These are phyloP conservation scores for Nicotiana noctiflora DNA, from an alignment of 257 asterid species.

Conservation along the genomic window DNA sequence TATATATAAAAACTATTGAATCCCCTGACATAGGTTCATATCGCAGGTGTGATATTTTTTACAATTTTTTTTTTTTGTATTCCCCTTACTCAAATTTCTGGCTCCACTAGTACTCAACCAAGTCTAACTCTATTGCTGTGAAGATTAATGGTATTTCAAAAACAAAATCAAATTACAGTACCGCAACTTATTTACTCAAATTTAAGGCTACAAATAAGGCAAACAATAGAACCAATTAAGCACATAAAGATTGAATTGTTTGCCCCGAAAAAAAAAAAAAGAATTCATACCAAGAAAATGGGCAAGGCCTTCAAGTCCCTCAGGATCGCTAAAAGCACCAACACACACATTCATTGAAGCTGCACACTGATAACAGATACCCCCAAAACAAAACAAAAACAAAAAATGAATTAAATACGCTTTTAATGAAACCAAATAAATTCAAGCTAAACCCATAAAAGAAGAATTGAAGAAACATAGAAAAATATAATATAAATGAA, in stretches of 20 bases:
- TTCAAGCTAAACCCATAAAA: neutral
- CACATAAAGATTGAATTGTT: neutral
- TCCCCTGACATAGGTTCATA: too few species aligned
- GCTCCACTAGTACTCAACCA: neutral
- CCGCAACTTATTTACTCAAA: neutral
- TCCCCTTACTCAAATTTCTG: too few species aligned
- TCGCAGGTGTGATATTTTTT: too few species aligned
- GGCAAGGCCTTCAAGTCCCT: conserved; percentile 97
- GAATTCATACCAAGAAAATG: conserved; percentile 74
- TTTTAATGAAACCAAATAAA: neutral
- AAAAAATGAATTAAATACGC: neutral
- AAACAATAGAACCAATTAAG: neutral
- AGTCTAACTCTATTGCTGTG: neutral
- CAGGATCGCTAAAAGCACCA: conserved; percentile 93
- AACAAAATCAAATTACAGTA: neutral
- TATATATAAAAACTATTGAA: too few species aligned
- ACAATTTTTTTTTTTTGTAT: too few species aligned
- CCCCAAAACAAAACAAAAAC: neutral
- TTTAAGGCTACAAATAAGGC: neutral
- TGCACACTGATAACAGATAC: conserved; percentile 51
- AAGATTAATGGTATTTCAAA: neutral
- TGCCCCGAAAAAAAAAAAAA: too few species aligned
- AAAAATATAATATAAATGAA: neutral
- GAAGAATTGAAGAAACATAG: neutral
- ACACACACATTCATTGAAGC: conserved; percentile 94